Percentiles rank a stretch among this genome's conserved stretches.
These are phyloP conservation scores for Parascedosporium putredinis DNA, from an alignment of 2,329 filamentous ascomycete species.

Conservation along the genomic window DNA sequence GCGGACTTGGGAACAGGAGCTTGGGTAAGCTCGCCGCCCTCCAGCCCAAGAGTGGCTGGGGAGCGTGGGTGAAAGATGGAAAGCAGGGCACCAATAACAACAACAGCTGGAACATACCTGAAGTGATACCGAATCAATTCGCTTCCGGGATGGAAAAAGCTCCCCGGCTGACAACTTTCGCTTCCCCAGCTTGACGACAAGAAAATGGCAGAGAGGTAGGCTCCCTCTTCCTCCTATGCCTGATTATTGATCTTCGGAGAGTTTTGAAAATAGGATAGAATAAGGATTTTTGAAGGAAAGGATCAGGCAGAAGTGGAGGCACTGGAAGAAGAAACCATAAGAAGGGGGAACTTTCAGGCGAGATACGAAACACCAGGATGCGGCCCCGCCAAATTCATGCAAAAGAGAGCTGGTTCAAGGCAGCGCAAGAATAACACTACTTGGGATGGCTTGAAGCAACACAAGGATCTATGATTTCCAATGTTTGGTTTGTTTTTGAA, in stretches of 20 bases:
- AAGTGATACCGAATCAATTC: constrained; percentile 49
- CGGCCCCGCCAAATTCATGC: constrained; percentile 2
- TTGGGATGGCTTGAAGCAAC: no score
- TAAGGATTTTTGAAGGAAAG: neutral
- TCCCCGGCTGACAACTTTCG: constrained; percentile 56
- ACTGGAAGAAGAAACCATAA: neutral
- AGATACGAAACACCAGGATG: constrained; percentile 6
- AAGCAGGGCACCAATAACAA: constrained; percentile 2
- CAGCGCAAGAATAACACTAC: neutral
- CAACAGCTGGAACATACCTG: no score
- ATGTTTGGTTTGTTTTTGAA: no score
- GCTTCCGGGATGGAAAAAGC: constrained; percentile 44
- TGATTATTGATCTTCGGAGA: no score
- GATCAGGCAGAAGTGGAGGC: neutral
- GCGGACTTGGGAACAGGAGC: neutral
- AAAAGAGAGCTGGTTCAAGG: neutral
- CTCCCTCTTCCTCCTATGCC: no score
- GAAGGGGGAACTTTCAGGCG: no score
- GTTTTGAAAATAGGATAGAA: no score
- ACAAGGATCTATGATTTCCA: no score
- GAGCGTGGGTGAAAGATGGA: no score
- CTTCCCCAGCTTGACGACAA: constrained; percentile 50
- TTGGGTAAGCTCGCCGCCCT: no score
- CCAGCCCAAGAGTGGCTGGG: constrained; percentile 1
- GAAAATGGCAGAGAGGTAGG: no score